Base-by-base conservation (phyloP, 2,329 filamentous ascomycete species). In the Lecanicillium sp. region DNA sequence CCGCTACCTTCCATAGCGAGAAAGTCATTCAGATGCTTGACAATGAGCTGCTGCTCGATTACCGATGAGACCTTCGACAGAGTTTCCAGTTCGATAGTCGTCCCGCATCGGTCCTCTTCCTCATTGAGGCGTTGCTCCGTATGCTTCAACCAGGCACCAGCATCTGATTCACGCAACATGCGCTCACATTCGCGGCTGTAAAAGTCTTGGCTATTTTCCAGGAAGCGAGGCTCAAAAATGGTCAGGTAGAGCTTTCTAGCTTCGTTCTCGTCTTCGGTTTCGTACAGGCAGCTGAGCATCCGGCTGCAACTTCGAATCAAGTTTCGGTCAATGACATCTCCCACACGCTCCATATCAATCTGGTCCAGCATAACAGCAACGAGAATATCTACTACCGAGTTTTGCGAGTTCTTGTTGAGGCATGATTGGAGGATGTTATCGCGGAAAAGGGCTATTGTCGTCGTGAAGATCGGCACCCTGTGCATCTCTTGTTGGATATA, bases 271-370 rank as follows among this genome's bases (percentile, higher is more conserved):
- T 80, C 73, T 41, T 88, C 77, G 0, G 80, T 81, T 57, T 94
- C 84, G 56, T 95, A 94, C 0, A 98, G 70, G 7, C 78, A 78
- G 55, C 94, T 90, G 5, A 98, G 71, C 88, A 98, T 95, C 50
- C 84, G 80, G 3, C 87, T 75, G 55, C 86, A 90, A 37, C 85
- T 83, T 48, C 86, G 83, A 49, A 96, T 78, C 4, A 95, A 69
- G 27, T 78, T 75, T 49, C 85, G 80, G 58, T 96, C 85, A 44
- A 96, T 89, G 12, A 86, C 75, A 51, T 95, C 88, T 19, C 90
- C 92, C 42, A 88, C 80, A 19, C 92, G 74, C 59, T 96, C 92
- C 80, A 95, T 88, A 44, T 84, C 78, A 47, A 98, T 84, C 62
- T 95, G 85, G 46, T 95, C 89, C 3, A 96, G 71, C 20, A 96